Conservation (phyloP, 805 yeast species). For the Osmozyma mogii region DNA sequence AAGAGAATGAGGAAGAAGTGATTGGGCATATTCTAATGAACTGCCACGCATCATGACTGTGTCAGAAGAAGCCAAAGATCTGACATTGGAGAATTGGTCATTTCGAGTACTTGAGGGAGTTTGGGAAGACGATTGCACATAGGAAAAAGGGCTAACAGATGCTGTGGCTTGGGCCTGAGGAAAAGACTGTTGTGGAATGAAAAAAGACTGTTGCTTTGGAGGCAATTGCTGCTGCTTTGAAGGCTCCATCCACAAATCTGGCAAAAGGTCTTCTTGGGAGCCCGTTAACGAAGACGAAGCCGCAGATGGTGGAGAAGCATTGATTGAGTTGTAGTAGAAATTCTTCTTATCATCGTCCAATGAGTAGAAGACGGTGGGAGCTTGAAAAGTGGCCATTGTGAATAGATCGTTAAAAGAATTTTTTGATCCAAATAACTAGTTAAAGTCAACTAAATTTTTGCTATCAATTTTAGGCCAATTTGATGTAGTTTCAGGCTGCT, state of each 20-base stretch:
- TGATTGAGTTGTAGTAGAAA: too few species aligned
- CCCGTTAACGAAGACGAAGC: too few species aligned
- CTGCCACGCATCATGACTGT: conserved; percentile 14
- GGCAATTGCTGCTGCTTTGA: conserved; percentile 3
- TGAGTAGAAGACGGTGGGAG: too few species aligned
- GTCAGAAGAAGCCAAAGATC: too few species aligned
- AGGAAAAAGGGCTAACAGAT: neutral
- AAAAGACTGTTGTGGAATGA: conserved; percentile 7
- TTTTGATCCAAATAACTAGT: too few species aligned
- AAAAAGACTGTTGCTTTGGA: conserved; percentile 1
- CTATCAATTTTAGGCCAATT: too few species aligned
- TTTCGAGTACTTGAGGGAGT: conserved; percentile 18
- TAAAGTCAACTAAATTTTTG: too few species aligned
- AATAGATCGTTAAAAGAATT: too few species aligned
- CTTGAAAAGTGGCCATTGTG: too few species aligned
- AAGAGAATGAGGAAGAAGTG: conserved; percentile 17
- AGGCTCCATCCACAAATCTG: conserved; percentile 26
- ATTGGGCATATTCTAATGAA: conserved; percentile 14
- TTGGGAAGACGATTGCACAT: conserved; percentile 5
- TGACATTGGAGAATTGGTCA: conserved; percentile 15
- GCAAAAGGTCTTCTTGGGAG: conserved; percentile 22
- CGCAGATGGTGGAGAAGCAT: too few species aligned
- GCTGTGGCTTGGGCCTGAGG: conserved; percentile 5
- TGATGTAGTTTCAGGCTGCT: too few species aligned
- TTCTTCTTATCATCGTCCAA: too few species aligned